Evolutionary conservation across 139 green algal species (phyloP).

Genomic region (Picochlorum costavermella): DNA sequence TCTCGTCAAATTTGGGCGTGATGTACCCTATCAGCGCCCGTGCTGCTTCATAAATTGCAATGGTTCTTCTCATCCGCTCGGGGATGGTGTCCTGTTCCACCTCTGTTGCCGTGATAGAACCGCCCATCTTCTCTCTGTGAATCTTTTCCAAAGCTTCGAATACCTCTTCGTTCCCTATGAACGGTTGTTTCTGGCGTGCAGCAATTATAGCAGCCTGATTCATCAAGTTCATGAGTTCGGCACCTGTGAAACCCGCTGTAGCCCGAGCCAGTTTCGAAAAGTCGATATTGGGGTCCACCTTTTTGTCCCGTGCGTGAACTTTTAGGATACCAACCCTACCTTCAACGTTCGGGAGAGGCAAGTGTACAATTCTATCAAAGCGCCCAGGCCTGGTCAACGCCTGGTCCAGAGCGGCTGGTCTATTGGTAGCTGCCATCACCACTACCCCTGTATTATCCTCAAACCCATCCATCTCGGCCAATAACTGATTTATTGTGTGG

Average conservation of each 20-base stretch:
- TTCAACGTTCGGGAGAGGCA: slow-evolving; percentile 76
- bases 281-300: slow-evolving; percentile 63
- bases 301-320: slow-evolving; percentile 80
- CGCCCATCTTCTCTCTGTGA: slow-evolving; percentile 42
- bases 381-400: slow-evolving; percentile 83
- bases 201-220: slow-evolving; percentile 70
- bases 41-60: slow-evolving; percentile 75
- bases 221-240: slow-evolving; percentile 88
- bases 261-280: slow-evolving; percentile 66
- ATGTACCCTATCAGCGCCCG: slow-evolving; percentile 72
- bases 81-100: slow-evolving; percentile 26
- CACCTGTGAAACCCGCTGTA: slow-evolving; percentile 83
- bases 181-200: slow-evolving; percentile 48
- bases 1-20: slow-evolving; percentile 76
- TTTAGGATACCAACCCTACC: slow-evolving; percentile 78
- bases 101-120: slow-evolving; percentile 5
- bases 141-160: slow-evolving; percentile 86
- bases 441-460: slow-evolving; percentile 91
- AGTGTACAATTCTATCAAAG: slow-evolving; percentile 93
- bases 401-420: slow-evolving; percentile 79
- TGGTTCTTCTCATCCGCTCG: slow-evolving; percentile 11
- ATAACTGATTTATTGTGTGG: slow-evolving; percentile 92
- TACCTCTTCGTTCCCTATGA: slow-evolving; percentile 70
- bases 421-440: slow-evolving; percentile 95
- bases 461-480: slow-evolving; percentile 97